Evolutionary conservation across 257 asterid species (phyloP), one percentile per base, ranked within the genome.

Genomic region (Galeopsis tetrahit): DNA sequence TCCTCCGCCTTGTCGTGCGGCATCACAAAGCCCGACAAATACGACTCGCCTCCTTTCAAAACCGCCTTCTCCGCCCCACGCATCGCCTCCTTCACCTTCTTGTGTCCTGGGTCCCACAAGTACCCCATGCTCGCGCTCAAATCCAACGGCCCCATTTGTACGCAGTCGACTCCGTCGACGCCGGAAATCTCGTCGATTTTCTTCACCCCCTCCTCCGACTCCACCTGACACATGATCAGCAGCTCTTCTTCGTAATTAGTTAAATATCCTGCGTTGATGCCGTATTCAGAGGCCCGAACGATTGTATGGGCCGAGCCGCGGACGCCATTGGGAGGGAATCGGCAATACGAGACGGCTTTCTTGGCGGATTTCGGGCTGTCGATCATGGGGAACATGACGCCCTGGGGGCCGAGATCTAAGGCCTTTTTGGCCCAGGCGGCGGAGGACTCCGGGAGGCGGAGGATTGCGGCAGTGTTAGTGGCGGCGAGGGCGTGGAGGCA

Each of bases 81-180:
- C 87, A 87, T 1, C 63, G 71, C 80, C 69, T 87, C 95, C 85
- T 53, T 89, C 43, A 89, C 97, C 78, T 87, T 91, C 89, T 84
- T 87, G 80, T 91, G 79, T 63, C 96, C 96, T 4, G 96, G 97
- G 73, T 91, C 96, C 97, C 96, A 89, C 73, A 91, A 15, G 36
- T 88, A 91, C 78, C 97, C 97, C 85, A 91, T 52, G 79, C 94
- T 87, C 40, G 95, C 97, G 81, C 97, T 91, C 84, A 91, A 69
- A 77, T 91, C 97, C 84, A 89, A 68, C 59, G 97, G 97, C 33
- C 97, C 97, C 97, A 91, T 91, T 62, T 91, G 90, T 34, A 91
- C 67, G 76, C 94, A 83, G 64, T 91, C 97, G 5, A 91, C 91
- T 11, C 97, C 97, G 4, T 91, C 97, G 2, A 89, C 91, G 38